These are phyloP conservation scores for Hymenoscyphus scutula DNA, from an alignment of 2,329 filamentous ascomycete genomes.

Conservation along the genomic window DNA sequence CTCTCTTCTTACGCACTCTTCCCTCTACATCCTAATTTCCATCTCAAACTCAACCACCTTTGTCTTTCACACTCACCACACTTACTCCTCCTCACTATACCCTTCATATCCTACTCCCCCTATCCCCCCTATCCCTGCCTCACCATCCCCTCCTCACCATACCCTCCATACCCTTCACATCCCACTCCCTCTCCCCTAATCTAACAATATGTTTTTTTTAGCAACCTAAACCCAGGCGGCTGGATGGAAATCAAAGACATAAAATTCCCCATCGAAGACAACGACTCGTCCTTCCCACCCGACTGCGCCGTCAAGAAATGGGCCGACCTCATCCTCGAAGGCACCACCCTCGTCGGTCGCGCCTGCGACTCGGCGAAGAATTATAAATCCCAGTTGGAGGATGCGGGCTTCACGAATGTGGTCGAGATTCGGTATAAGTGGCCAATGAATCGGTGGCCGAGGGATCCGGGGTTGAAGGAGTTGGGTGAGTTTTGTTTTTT, in stretches of 20 bases:
- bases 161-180: not conserved
- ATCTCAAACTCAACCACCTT: no score
- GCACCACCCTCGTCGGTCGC: conserved; percentile 35
- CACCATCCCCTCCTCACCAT: no score
- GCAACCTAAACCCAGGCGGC: conserved; percentile 32
- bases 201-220: conserved; percentile 7
- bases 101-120: not conserved
- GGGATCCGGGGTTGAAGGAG: conserved; percentile 40
- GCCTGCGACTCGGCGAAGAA: conserved; percentile 33
- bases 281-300: conserved; percentile 35
- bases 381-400: conserved; percentile 20
- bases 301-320: conserved; percentile 20
- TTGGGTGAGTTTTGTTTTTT: conserved; percentile 15
- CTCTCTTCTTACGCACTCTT: not conserved
- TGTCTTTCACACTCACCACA: no score
- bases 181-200: not conserved
- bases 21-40: not conserved
- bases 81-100: no score
- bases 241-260: conserved; percentile 37
- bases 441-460: conserved; percentile 51
- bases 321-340: conserved; percentile 33
- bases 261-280: conserved; percentile 31
- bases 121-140: not conserved
- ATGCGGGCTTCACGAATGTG: conserved; percentile 28
- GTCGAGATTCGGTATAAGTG: conserved; percentile 46